These are phyloP conservation scores for Fusarium liriodendri DNA, from an alignment of 2,329 filamentous ascomycete species.

Conservation along the genomic window DNA sequence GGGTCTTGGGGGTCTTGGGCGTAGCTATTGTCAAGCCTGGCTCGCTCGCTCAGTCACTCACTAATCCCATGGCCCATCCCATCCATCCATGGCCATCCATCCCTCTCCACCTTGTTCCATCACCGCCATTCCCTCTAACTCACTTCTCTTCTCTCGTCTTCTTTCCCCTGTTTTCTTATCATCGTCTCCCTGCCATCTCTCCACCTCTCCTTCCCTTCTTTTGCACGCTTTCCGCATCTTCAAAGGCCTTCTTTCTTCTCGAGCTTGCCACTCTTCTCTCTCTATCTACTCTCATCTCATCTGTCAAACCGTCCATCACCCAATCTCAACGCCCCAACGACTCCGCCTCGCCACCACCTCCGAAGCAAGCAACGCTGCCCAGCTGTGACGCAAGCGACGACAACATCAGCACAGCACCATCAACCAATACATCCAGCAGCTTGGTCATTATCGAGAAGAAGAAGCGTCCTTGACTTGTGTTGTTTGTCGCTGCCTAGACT, in stretches of 20 bases:
- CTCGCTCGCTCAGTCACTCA: conserved; percentile 37
- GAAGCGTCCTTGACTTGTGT: conserved; percentile 44
- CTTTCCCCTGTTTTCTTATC: conserved; percentile 48
- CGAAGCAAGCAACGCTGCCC: conserved; percentile 40
- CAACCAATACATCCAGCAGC: conserved; percentile 10
- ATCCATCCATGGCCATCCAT: conserved; percentile 49
- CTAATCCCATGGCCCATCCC: conserved; percentile 38
- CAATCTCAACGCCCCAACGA: conserved; percentile 31
- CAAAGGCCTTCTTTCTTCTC: conserved; percentile 52
- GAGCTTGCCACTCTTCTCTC: conserved; percentile 47
- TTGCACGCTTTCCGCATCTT: conserved; percentile 47
- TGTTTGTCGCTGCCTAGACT: conserved; percentile 33
- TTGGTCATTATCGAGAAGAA: conserved; percentile 47
- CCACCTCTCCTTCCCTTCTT: conserved; percentile 48
- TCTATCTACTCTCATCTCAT: conserved; percentile 32
- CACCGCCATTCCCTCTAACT: conserved; percentile 51
- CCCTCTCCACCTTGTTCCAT: conserved; percentile 49
- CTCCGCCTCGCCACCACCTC: conserved; percentile 41
- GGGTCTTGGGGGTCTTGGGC: conserved; percentile 13
- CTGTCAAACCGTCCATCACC: conserved; percentile 30
- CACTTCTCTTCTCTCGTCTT: conserved; percentile 49
- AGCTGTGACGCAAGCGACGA: conserved; percentile 36
- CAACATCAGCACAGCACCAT: conserved; percentile 16
- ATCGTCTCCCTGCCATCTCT: conserved; percentile 45
- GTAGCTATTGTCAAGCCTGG: conserved; percentile 26